A percentile compares a stretch with the other conserved stretches of the same genome.
Conservation (phyloP, 2,329 filamentous ascomycete species). For the Boeremia lycopersici region DNA sequence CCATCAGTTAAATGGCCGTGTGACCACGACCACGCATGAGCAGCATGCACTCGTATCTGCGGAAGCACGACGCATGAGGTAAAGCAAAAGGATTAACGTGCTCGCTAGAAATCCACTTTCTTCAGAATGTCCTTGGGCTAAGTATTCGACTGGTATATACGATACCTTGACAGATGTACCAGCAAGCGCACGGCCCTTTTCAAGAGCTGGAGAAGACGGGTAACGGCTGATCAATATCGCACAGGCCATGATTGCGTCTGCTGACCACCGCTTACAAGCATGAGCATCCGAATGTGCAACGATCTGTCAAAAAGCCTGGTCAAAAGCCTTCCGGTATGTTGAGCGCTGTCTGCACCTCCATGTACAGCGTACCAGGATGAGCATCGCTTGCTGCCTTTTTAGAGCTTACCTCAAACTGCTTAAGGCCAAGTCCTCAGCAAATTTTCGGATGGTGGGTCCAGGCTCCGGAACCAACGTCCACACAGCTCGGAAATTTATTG, state of each 20-base stretch:
- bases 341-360: background rate
- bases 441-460: slow-evolving; percentile 1
- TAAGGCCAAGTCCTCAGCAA: background rate
- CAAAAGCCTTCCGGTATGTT: background rate
- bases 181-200: background rate
- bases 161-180: background rate
- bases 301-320: background rate
- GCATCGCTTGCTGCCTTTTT: background rate
- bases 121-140: background rate
- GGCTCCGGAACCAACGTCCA: background rate
- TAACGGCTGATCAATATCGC: background rate
- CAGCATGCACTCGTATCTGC: background rate
- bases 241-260: background rate
- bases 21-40: slow-evolving; percentile 6
- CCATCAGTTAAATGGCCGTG: slow-evolving; percentile 9
- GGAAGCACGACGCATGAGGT: background rate
- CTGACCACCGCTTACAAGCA: slow-evolving; percentile 8
- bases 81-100: background rate
- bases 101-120: background rate
- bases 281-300: slow-evolving; percentile 2
- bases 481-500: background rate
- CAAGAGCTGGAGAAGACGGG: background rate
- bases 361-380: background rate
- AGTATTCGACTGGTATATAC: background rate
- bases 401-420: slow-evolving; percentile 3